Base-by-base conservation (phyloP, 75 land plant genomes). In the Cupressus sempervirens region DNA sequence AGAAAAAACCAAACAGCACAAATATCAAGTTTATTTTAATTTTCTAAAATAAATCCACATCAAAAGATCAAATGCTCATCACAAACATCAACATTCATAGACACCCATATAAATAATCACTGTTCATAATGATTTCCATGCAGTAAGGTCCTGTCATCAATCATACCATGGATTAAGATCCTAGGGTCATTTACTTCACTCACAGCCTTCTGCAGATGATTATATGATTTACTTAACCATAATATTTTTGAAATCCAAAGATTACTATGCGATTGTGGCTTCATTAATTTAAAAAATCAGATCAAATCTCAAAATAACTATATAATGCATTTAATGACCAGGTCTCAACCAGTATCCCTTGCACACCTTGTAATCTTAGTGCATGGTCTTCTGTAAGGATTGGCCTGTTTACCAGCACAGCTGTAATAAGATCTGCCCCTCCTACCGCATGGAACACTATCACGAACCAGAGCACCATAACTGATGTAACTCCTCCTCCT, bases 321-420 rank as follows among this genome's bases (percentile, higher is more conserved):
- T 1, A 16, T 16, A 56, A 56, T 20, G 62, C 23, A 62, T 62
- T 38, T 38, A 76, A 2, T 76, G 79, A 76, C 41, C 79, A 15
- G 1, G 1, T 18, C 41, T 79, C 50, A 79, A 50, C 50, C 13
- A 10, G 45, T 79, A 43, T 79, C 29, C 30, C 81, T 79, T 41
- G 81, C 81, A n/a, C 81, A 79, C 48, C 81, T 41, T 23, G 81
- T 26, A 79, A 79, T 45, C 30, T 3, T n/a, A 8, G 81, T 26
- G 46, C 81, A 79, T n/a, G 29, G 43, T n/a, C 81, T 41, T 11
- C 4, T 23, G 46, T 79, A 79, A 79, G 81, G 81, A 45, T 79
- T 79, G 23, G 29, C 48, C 48, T 23, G 14, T 9, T 0, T 0
- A 45, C 15, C 9, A 41, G 10, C 15, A 20, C 81, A 79, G 40